Evolutionary conservation across 805 yeast genomes (phyloP), one percentile per base, ranked within the genome.

Genomic region (Pichia paraexigua): DNA sequence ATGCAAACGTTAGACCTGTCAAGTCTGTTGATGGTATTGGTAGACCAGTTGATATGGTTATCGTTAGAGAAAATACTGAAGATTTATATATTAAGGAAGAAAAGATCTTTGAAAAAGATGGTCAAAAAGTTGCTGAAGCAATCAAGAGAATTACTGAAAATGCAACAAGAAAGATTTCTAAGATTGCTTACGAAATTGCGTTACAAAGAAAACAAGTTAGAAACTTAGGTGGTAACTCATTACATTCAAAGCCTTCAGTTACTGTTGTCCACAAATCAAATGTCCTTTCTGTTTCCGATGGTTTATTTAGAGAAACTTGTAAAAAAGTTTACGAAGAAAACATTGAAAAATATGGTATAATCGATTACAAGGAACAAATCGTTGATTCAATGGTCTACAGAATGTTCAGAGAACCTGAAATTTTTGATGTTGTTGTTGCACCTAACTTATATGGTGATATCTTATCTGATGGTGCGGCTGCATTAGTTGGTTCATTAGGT

Each of bases 311-410:
- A 68, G 98, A 94, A 76, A 80, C 94, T 41, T 77, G 85, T 62
- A 77, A 77, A 60, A 70, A 71, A 54, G 79, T 82, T 45, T 85
- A 80, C 67, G 73, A 77, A 57, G 73, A 79, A 53, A 76, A 83
- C 69, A 71, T 71, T 49, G 82, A 74, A 40, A 72, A 74, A 61
- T 91, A 78, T 69, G 75, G 74, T 35, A 66, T 78, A 12, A 75
- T 94, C 52, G 77, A 74, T 45, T 78, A 88, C 70, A 87, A 87
- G 68, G 98, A 94, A 75, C 99, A 94, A 75, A 92, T 94, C 68
- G 98, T 94, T 45, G 99, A 94, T 75, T 91, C 97, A 15, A 94
- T 94, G 99, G 99, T 94, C 52, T 94, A 94, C 82, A 81, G 96
- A 71, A 82, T 94, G 94, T 94, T 94, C 83, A 84, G 98, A 72